Base-by-base conservation (phyloP, 768 basidiomycete genomes). In the Phaeotremella skinneri region DNA sequence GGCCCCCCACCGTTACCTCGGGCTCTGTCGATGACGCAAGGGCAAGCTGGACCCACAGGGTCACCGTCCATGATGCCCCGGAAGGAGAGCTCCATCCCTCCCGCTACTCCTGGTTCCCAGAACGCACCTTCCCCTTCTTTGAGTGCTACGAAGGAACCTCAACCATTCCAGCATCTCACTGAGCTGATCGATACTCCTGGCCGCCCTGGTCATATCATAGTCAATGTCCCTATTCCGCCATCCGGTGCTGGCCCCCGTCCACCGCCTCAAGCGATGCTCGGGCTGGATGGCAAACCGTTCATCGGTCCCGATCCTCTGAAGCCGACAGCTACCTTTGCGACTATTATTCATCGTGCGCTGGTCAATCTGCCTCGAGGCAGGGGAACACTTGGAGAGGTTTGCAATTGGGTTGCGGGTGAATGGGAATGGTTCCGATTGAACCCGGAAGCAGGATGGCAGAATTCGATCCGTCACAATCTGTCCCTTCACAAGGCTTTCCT, bases 381-480 rank as follows among this genome's bases (percentile, higher is more conserved):
- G 89, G 90, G 78, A n/a, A 92, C 93, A 1, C 72, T 94, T 45
- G 89, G 91, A 65, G 90, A 92, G 67, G 90, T 97, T 48, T 90
- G 89, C 73, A 83, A 85, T 34, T 98, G 92, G 91, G 90, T 97
- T 65, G 84, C 86, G 77, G 85, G 85, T 48, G 87, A 84, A 61
- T 88, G 87, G 77, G 91, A 93, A 65, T 94, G 91, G 83, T 98
- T 94, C 79, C 83, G 85, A 53, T 87, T 86, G 70, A 87, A 88
- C 57, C 87, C 89, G 72, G 86, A 86, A 50, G 79, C 80, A 42
- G 88, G 90, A 43, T 97, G 93, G 92, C 91, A 91, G 90, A 91
- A 89, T 68, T 94, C 94, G 29, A 87, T 97, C 47, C 87, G 92
- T 21, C 92, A 97, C 71, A 93, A 92, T 74, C 79, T 99, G n/a